Conservation (phyloP, 2,329 filamentous ascomycete genomes). For the Alternaria metachromatica region DNA sequence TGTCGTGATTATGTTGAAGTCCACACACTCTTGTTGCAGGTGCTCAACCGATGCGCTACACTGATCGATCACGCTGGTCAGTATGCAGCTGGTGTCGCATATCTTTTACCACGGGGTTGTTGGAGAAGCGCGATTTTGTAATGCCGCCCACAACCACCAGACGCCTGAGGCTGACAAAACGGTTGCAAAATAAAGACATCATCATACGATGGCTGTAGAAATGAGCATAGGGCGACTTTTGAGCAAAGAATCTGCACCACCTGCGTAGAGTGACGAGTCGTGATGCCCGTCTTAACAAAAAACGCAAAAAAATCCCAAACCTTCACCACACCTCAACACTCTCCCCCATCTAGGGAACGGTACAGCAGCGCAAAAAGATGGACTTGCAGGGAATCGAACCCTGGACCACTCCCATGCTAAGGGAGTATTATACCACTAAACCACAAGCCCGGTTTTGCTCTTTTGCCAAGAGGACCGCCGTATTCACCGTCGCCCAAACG, state of each 20-base stretch:
- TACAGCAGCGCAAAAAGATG: slow-evolving; percentile 3
- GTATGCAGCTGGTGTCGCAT: neutral
- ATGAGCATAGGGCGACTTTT: neutral
- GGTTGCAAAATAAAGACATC: too few relatives aligned
- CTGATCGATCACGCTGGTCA: neutral
- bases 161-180: too few relatives aligned
- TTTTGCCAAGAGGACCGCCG: neutral
- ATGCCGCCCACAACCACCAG: too few relatives aligned
- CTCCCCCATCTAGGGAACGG: too few relatives aligned
- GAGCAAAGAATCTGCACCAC: neutral
- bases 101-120: too few relatives aligned
- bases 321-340: neutral
- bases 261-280: neutral
- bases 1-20: neutral
- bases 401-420: slow-evolving; percentile 28
- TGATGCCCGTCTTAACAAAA: neutral
- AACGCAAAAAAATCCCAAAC: neutral
- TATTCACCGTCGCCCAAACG: neutral
- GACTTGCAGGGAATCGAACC: slow-evolving; percentile 14
- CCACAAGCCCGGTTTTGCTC: slow-evolving; percentile 20
- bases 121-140: too few relatives aligned
- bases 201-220: neutral
- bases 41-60: neutral
- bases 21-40: neutral
- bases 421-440: slow-evolving; percentile 32